Evolutionary conservation across 208 protist genomes (phyloP).

Genomic region (Porcisia deanei): DNA sequence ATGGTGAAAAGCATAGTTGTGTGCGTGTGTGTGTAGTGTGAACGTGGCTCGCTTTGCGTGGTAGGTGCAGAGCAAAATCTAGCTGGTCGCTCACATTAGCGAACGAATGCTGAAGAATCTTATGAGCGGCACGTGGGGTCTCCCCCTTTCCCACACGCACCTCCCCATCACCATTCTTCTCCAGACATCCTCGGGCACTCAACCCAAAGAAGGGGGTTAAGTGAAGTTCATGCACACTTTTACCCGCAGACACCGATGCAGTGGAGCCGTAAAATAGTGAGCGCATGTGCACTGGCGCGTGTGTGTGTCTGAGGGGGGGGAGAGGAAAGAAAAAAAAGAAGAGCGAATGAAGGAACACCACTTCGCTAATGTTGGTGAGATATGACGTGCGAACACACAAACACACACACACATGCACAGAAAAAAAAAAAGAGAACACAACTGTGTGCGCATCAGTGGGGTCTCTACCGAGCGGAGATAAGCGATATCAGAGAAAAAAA

Average conservation of each 20-base stretch:
- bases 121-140: neutral
- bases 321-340: neutral
- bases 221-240: neutral
- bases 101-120: neutral
- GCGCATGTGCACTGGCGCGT: neutral
- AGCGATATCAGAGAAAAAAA: neutral
- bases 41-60: neutral
- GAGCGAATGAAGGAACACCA: neutral
- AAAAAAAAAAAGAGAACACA: neutral
- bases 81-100: neutral
- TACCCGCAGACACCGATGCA: neutral
- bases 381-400: no score
- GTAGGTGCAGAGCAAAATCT: neutral
- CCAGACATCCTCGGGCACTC: neutral
- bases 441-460: no score
- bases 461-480: neutral
- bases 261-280: neutral
- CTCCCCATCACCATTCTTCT: neutral
- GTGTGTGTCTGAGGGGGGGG: neutral
- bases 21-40: neutral
- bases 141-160: neutral
- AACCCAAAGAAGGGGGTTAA: neutral
- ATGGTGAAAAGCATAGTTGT: neutral
- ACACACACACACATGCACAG: no score
- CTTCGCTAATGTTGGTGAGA: no score